Evolutionary conservation across 2,329 filamentous ascomycete genomes (phyloP).

Genomic region (Fusarium sp.): DNA sequence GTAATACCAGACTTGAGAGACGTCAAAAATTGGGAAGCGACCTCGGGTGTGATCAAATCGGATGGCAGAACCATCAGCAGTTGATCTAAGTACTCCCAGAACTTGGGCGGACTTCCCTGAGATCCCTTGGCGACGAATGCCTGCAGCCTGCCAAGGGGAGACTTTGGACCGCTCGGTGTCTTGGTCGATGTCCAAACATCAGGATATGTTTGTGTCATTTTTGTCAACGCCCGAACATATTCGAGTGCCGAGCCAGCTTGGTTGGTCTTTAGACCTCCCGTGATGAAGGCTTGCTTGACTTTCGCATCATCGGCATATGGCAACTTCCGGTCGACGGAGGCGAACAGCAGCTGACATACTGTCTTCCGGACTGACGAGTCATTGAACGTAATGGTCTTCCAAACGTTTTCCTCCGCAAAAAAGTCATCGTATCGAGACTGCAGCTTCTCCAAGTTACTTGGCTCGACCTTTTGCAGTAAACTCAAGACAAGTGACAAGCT

Average conservation of each 20-base stretch:
- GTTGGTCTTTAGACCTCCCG: conserved; percentile 75
- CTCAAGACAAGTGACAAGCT: conserved; percentile 65
- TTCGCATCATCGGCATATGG: conserved; percentile 60
- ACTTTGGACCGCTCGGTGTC: conserved; percentile 57
- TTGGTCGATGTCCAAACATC: conserved; percentile 75
- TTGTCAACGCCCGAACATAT: conserved; percentile 72
- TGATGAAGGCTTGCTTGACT: conserved; percentile 70
- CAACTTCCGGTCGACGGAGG: conserved; percentile 58
- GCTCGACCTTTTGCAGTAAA: conserved; percentile 59
- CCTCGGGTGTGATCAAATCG: conserved; percentile 55
- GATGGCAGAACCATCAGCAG: conserved; percentile 70
- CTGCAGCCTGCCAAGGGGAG: conserved; percentile 66
- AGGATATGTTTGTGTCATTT: conserved; percentile 71
- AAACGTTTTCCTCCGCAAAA: conserved; percentile 72
- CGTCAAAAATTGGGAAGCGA: conserved; percentile 68
- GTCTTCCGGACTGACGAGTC: conserved; percentile 62
- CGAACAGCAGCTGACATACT: conserved; percentile 60
- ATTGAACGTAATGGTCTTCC: conserved; percentile 72
- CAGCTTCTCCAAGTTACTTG: conserved; percentile 66
- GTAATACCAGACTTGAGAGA: conserved; percentile 77
- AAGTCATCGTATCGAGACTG: conserved; percentile 70
- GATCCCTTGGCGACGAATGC: conserved; percentile 85
- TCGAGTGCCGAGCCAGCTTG: conserved; percentile 80
- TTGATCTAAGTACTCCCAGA: conserved; percentile 74
- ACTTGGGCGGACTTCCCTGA: conserved; percentile 75